Percentiles rank a stretch among this genome's conserved stretches.
phyloP scores from a whole-genome alignment of 306 rosid species.

The Rosa chinensis region DNA sequence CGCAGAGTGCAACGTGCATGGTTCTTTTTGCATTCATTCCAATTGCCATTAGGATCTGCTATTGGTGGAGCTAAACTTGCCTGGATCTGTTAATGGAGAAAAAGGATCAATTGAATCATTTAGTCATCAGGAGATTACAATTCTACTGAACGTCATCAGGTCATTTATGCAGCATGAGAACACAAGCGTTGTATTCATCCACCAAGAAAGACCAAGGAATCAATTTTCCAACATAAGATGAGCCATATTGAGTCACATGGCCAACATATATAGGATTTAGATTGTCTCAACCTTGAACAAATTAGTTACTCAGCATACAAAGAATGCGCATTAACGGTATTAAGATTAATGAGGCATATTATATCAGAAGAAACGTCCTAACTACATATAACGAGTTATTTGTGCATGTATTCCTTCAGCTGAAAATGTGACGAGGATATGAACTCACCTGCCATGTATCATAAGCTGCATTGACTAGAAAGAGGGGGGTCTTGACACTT shows the following conservation, averaged over 20 bases:
- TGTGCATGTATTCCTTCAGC: background rate
- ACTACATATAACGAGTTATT: background rate
- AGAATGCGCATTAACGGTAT: background rate
- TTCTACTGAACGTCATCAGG: background rate
- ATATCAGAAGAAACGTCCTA: background rate
- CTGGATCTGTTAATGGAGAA: constrained; percentile 51
- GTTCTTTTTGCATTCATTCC: constrained; percentile 81
- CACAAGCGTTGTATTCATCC: background rate
- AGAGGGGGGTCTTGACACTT: constrained; percentile 70
- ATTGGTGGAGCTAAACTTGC: constrained; percentile 86
- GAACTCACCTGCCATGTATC: constrained; percentile 92
- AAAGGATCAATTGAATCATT: background rate
- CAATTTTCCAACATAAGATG: background rate
- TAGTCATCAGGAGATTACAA: background rate
- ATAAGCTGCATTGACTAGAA: constrained; percentile 89
- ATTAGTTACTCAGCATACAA: constrained; percentile 4
- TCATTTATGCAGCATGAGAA: constrained; percentile 8
- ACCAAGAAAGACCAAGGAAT: background rate
- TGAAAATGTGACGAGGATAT: background rate
- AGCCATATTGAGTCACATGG: background rate
- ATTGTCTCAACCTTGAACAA: background rate
- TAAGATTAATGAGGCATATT: background rate
- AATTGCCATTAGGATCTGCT: constrained; percentile 80
- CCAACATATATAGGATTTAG: background rate
- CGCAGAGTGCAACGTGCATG: constrained; percentile 53